A percentile compares a stretch with the other conserved stretches of the same genome.
These are phyloP conservation scores for Cercospora zeina DNA, from an alignment of 2,329 filamentous ascomycete species.

Conservation along the genomic window DNA sequence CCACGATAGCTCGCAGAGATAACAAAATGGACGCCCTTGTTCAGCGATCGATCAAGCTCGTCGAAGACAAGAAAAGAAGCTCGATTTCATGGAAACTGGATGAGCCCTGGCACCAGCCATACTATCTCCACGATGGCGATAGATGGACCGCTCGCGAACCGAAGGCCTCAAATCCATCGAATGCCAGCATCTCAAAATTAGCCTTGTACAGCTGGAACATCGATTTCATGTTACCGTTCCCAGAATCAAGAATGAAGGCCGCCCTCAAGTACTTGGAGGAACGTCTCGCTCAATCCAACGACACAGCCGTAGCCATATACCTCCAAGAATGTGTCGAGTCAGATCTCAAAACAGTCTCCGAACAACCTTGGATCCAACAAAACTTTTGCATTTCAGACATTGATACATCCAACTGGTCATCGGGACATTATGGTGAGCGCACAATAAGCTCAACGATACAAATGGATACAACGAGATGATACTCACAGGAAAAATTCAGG, in stretches of 20 bases:
- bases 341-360: slow-evolving; percentile 50
- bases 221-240: slow-evolving; percentile 47
- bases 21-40: slow-evolving; percentile 26
- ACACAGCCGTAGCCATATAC: slow-evolving; percentile 47
- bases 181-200: slow-evolving; percentile 25
- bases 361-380: slow-evolving; percentile 51
- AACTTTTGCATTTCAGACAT: slow-evolving; percentile 54
- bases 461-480: not conserved
- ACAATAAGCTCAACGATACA: no score
- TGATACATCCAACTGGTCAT: slow-evolving; percentile 48
- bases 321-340: slow-evolving; percentile 55
- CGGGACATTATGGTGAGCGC: slow-evolving; percentile 42
- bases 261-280: slow-evolving; percentile 45
- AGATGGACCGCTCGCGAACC: slow-evolving; percentile 24
- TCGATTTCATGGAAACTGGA: slow-evolving; percentile 32
- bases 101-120: slow-evolving; percentile 29
- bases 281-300: slow-evolving; percentile 1
- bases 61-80: slow-evolving; percentile 24
- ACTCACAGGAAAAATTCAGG: slow-evolving; percentile 37
- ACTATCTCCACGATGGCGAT: slow-evolving; percentile 20
- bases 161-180: not conserved
- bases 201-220: slow-evolving; percentile 53
- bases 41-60: slow-evolving; percentile 22
- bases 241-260: slow-evolving; percentile 45
- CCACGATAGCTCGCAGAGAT: not conserved